Percentiles rank a stretch among this genome's conserved stretches.
Conservation (phyloP, 768 basidiomycete genomes). For the Tylopilus felleus region DNA sequence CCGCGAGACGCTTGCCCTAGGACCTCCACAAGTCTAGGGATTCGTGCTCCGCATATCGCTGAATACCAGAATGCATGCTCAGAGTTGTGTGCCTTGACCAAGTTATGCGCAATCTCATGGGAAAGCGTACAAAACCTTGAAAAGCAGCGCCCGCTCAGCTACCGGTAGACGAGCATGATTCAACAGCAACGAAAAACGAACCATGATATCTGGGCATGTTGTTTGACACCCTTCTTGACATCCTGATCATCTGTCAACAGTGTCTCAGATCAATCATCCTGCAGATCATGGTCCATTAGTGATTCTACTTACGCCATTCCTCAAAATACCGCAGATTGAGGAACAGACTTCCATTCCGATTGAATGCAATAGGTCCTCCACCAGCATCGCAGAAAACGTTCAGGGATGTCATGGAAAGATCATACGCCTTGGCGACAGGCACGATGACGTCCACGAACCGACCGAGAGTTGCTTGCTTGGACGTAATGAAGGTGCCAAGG, state of each 20-base stretch:
- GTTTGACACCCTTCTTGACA: conserved; percentile 49
- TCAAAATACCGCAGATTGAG: conserved; percentile 84
- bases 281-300: neutral
- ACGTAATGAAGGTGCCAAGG: neutral
- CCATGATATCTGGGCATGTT: conserved; percentile 80
- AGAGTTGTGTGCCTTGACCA: conserved; percentile 82
- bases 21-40: too few species aligned
- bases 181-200: conserved; percentile 29
- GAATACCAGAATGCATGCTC: conserved; percentile 96
- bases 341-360: conserved; percentile 83
- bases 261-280: neutral
- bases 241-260: conserved; percentile 59
- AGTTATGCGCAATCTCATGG: conserved; percentile 91
- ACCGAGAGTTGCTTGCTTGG: neutral
- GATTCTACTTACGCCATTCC: conserved; percentile 70
- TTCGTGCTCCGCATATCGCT: conserved; percentile 78
- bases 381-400: neutral
- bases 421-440: neutral
- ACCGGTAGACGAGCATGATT: too few species aligned
- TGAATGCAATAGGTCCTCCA: conserved; percentile 77
- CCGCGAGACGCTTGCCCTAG: too few species aligned
- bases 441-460: neutral
- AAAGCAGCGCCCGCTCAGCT: too few species aligned
- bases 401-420: neutral
- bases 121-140: conserved; percentile 83